Evolutionary conservation across 139 green algal species (phyloP).

Genomic region (Volvox reticuliferus): DNA sequence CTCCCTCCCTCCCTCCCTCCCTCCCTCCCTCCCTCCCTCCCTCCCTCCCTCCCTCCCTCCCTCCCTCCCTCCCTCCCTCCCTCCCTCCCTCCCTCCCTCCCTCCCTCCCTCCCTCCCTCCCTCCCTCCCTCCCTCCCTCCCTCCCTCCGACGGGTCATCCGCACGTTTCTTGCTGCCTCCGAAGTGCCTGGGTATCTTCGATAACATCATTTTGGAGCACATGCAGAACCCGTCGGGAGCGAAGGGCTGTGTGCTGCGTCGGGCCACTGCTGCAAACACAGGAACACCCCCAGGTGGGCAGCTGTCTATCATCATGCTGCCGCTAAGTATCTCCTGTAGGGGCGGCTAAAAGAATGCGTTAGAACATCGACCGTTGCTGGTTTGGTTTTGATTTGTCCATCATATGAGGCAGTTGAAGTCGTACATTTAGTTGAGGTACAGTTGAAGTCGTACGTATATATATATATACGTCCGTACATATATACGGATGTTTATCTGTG

Average conservation of each 20-base stretch:
- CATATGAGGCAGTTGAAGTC: too few species aligned
- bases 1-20: neutral
- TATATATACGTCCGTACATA: too few species aligned
- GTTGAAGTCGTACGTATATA: too few species aligned
- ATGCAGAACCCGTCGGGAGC: neutral
- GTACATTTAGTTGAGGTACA: too few species aligned
- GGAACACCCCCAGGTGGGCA: neutral
- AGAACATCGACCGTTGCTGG: too few species aligned
- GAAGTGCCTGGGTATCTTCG: constrained; percentile 2
- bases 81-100: neutral
- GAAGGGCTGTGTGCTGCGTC: neutral
- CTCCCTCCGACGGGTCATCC: too few species aligned
- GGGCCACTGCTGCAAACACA: neutral
- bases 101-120: neutral
- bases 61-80: neutral
- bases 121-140: too few species aligned
- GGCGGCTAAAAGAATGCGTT: too few species aligned
- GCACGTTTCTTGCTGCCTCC: too few species aligned
- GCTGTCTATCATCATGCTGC: neutral
- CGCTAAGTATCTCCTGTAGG: neutral
- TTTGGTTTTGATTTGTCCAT: too few species aligned
- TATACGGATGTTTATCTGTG: too few species aligned
- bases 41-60: too few species aligned
- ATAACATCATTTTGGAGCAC: neutral
- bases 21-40: neutral